phyloP scores from a whole-genome alignment of 2,329 filamentous ascomycete species.

The Eurotiales sp. region DNA sequence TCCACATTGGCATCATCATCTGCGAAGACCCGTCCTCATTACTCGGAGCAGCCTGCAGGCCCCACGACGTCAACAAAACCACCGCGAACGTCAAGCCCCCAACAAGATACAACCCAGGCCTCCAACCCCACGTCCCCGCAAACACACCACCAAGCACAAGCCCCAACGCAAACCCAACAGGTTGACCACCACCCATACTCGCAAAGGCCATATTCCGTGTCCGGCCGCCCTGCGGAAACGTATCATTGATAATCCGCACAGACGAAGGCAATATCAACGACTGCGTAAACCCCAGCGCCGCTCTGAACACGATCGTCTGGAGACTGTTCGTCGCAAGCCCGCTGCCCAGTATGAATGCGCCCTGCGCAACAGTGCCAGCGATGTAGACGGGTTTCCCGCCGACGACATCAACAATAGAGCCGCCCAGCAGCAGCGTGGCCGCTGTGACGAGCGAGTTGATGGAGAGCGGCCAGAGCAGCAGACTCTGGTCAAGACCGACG shows the following conservation, averaged over 20 bases:
- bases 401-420: slow-evolving; percentile 48
- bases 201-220: slow-evolving; percentile 50
- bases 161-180: slow-evolving; percentile 48
- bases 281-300: slow-evolving; percentile 40
- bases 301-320: slow-evolving; percentile 46
- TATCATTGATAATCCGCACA: slow-evolving; percentile 46
- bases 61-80: background rate
- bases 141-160: slow-evolving; percentile 49
- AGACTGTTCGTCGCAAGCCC: slow-evolving; percentile 32
- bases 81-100: slow-evolving; percentile 7
- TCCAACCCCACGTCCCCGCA: slow-evolving; percentile 44
- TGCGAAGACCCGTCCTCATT: background rate
- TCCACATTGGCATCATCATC: background rate
- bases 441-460: slow-evolving; percentile 39
- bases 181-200: slow-evolving; percentile 46
- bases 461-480: slow-evolving; percentile 23
- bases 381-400: slow-evolving; percentile 45
- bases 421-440: slow-evolving; percentile 45
- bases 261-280: slow-evolving; percentile 45
- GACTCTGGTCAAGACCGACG: slow-evolving; percentile 18
- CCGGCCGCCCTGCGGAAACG: slow-evolving; percentile 29
- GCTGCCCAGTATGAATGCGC: slow-evolving; percentile 38
- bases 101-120: slow-evolving; percentile 37
- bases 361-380: slow-evolving; percentile 40
- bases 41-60: background rate